Conservation (phyloP, 2,329 filamentous ascomycete genomes). For the Tolypocladium tropicale region DNA sequence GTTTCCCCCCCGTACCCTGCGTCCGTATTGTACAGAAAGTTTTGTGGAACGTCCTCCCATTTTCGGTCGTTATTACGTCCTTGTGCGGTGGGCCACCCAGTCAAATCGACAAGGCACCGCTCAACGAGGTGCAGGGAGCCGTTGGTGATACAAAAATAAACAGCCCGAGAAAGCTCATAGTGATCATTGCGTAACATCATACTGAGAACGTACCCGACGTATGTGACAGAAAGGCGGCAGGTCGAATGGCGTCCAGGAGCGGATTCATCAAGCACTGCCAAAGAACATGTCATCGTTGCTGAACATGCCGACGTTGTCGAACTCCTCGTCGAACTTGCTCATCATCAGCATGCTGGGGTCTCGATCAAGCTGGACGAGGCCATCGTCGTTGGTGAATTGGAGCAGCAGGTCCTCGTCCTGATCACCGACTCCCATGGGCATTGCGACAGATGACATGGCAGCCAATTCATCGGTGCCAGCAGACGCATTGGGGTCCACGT, state of each 20-base stretch:
- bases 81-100: background rate
- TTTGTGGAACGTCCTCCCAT: background rate
- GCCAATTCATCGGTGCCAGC: constrained; percentile 19
- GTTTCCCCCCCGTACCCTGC: background rate
- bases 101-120: background rate
- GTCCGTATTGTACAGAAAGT: constrained; percentile 2
- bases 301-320: constrained; percentile 42
- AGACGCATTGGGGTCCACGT: constrained; percentile 29
- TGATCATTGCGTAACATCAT: constrained; percentile 5
- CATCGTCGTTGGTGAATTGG: constrained; percentile 31
- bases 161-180: background rate
- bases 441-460: constrained; percentile 15
- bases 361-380: constrained; percentile 31
- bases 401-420: constrained; percentile 34
- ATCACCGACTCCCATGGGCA: constrained; percentile 23
- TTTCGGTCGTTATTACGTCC: constrained; percentile 1
- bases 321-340: constrained; percentile 45
- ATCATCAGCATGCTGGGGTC: constrained; percentile 39
- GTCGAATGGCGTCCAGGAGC: background rate
- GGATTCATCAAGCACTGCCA: constrained; percentile 19
- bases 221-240: constrained; percentile 1
- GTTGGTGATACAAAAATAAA: background rate
- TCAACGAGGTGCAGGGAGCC: background rate
- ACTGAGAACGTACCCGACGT: background rate
- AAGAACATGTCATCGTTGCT: constrained; percentile 44